A percentile compares a stretch with the other conserved stretches of the same genome.
Conservation (phyloP, 1,139 yeast species). For the Magnusiomyces fungicola region DNA sequence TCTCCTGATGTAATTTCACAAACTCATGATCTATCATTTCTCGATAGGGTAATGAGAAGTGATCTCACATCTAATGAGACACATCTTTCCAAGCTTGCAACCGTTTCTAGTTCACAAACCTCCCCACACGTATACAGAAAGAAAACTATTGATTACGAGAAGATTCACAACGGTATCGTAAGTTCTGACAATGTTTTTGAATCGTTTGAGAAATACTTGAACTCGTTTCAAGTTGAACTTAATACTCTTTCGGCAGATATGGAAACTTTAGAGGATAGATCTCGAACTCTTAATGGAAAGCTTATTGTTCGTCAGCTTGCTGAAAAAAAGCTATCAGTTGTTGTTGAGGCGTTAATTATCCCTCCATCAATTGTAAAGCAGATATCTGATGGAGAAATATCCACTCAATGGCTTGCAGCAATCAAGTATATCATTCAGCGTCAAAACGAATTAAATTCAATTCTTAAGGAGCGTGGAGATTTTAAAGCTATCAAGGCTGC, state of each 20-base stretch:
- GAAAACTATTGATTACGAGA: background rate
- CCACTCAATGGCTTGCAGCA: slow-evolving; percentile 32
- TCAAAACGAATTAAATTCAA: slow-evolving; percentile 17
- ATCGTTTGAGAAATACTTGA: slow-evolving; percentile 38
- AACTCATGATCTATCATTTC: slow-evolving; percentile 1
- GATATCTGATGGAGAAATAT: slow-evolving; percentile 29
- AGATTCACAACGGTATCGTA: background rate
- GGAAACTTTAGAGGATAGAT: slow-evolving; percentile 49
- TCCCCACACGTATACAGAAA: background rate
- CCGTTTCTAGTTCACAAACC: background rate
- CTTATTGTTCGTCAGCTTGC: slow-evolving; percentile 49
- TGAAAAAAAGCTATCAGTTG: slow-evolving; percentile 57
- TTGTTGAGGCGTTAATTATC: slow-evolving; percentile 63
- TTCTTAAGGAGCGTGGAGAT: slow-evolving; percentile 13
- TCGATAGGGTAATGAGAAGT: background rate
- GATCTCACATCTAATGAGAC: background rate
- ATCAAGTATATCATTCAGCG: slow-evolving; percentile 24
- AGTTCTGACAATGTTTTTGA: slow-evolving; percentile 35
- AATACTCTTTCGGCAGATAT: slow-evolving; percentile 52
- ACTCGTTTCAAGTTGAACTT: slow-evolving; percentile 51
- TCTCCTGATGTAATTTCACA: slow-evolving; percentile 1
- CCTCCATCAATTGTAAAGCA: slow-evolving; percentile 48
- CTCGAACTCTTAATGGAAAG: slow-evolving; percentile 51
- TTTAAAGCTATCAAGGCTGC: slow-evolving; percentile 27
- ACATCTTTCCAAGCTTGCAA: background rate